Base-by-base conservation (phyloP, 768 basidiomycete genomes). In the Cystobasidium ongulense region DNA sequence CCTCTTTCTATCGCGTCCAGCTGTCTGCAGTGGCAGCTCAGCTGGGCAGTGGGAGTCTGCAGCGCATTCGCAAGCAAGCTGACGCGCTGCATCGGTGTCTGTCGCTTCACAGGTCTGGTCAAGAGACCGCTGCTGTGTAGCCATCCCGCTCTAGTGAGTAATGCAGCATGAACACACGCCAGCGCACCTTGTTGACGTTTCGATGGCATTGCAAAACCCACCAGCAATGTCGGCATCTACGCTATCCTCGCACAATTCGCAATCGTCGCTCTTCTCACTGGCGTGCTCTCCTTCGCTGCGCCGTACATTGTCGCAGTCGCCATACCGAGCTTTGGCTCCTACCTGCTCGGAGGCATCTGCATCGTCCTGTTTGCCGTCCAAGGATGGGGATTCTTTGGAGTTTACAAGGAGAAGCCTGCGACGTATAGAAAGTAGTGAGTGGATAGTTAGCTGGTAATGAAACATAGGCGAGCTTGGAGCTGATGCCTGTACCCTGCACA, bases 151-250 rank as follows among this genome's bases (percentile, higher is more conserved):
- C 27, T 71, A 71, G 68, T 71, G 54, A 54, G 68, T 61, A 23
- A 23, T 41, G 31, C 18, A 53, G 54, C 23, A 31, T 71, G 25
- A 54, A 3, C 27, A 33, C 4, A 4, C 64, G 17, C 7, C 8
- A 10, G 41, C 38, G 29, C 18, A 54, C 57, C 57, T 11, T 27
- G 33, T 59, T 59, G 57, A 59, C 57, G 11, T 7, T 21, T 10
- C 25, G 29, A 59, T 31, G 41, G 25, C 39, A 59, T n/a, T n/a
- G n/a, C n/a, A n/a, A n/a, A 52, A 15, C 17, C 50, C 18, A 15
- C 15, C 68, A 71, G 68, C 75, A 95, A 99, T 83, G 85, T 87
- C 75, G 96, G 96, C 36, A 90, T 97, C 66, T 97, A 96, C 78
- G 81, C 86, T 23, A 86, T 89, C 33, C 81, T 98, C 62, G 80